Evolutionary conservation across 2,329 filamentous ascomycete species (phyloP).

Genomic region (Lasiodiplodia sp.): DNA sequence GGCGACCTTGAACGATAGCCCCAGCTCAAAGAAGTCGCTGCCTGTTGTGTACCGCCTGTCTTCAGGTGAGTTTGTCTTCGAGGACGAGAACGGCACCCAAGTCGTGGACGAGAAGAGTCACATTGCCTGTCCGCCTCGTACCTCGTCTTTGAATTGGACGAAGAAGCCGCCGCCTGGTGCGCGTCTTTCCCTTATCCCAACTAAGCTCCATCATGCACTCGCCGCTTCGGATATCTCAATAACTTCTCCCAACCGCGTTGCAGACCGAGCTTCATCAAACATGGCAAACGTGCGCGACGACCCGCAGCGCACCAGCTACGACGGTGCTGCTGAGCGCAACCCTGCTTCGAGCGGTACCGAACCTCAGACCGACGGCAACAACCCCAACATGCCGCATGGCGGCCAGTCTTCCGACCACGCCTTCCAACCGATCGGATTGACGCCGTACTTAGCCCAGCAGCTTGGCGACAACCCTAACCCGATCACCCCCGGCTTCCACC

Average conservation of each 20-base stretch:
- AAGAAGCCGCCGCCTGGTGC: conserved; percentile 6
- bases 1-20: background rate
- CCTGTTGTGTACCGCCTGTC: conserved; percentile 9
- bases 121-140: background rate
- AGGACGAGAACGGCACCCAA: background rate
- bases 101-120: background rate
- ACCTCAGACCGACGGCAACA: background rate
- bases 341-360: background rate
- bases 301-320: background rate
- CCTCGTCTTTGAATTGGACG: conserved; percentile 21
- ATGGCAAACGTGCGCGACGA: conserved; percentile 5
- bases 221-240: conserved; percentile 1
- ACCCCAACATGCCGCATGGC: background rate
- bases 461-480: background rate
- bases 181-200: conserved; percentile 7
- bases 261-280: background rate
- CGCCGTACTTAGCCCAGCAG: conserved; percentile 29
- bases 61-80: background rate
- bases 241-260: background rate
- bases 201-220: background rate
- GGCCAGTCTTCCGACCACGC: background rate
- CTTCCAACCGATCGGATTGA: conserved; percentile 21
- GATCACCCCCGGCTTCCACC: conserved; percentile 28
- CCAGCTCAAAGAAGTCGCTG: conserved; percentile 1
- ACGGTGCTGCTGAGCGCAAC: background rate